Base-by-base conservation (phyloP, 2,329 filamentous ascomycete species). In the Cladophialophora immunda region DNA sequence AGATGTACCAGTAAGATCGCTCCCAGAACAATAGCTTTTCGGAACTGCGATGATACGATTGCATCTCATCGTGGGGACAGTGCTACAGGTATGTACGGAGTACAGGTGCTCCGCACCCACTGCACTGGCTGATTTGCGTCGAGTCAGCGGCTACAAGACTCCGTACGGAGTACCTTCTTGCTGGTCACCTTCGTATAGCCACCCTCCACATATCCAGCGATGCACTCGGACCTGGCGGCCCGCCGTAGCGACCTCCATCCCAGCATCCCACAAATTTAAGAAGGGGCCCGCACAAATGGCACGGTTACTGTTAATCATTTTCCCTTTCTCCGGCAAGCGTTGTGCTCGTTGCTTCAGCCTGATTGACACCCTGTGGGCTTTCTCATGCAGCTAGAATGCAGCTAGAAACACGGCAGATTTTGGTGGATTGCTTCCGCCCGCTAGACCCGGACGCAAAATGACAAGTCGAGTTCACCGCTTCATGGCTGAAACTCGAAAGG, bases 391-490 rank as follows among this genome's bases (percentile, higher is more conserved):
- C 67, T 68, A 66, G 67, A 68, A 68, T 30, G 55, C 60, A 56
- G 63, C 67, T 68, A 68, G 67, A 68, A 68, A 58, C 36, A 15
- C 60, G 56, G 36, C 27, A 64, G 41, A 65, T 52, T 32, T 62
- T 25, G 34, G 36, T 34, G 34, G 36, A 19, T 52, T 25, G 36
- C 59, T 55, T 60, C 62, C 62, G 34, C 55, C 66, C 59, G 59
- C 63, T 27, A 52, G 41, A 29, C 58, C 50, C 45, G 45, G 45
- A 50, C 45, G 19, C 45, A 50, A 22, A 50, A 50, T 50, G 45
- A 50, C 45, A 27, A 50, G 22, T 25, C 19, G 22, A 50, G 19
- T 50, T 50, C 45, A 50, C 45, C 45, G 45, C 22, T 54, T 9
- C n/a, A 27, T 34, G 5, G 45, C 47, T 30, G 57, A 29, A 59